A percentile compares a stretch with the other conserved stretches of the same genome.
Conservation (phyloP, 2,329 filamentous ascomycete genomes). For the Cladosporium sp. region DNA sequence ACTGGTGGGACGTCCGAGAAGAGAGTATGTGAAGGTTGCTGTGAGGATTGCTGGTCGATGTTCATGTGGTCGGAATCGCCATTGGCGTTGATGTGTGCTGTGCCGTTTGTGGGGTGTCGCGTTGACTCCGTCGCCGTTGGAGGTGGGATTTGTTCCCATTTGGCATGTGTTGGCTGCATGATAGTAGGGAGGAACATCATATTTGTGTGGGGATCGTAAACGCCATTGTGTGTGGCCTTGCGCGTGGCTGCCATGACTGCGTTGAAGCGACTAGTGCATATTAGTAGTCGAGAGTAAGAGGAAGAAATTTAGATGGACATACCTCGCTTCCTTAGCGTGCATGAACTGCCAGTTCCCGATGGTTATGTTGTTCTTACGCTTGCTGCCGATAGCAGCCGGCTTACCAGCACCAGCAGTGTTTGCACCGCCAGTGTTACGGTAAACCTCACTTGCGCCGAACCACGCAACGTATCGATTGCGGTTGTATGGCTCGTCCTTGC, state of each 20-base stretch:
- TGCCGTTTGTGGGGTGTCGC: slow-evolving; percentile 15
- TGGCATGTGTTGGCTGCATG: slow-evolving; percentile 85
- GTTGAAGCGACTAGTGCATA: slow-evolving; percentile 70
- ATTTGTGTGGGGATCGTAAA: slow-evolving; percentile 95
- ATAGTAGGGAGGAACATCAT: slow-evolving; percentile 78
- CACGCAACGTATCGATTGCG: slow-evolving; percentile 98
- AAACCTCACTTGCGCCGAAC: slow-evolving; percentile 94
- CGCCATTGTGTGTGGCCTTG: slow-evolving; percentile 64
- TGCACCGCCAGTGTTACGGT: slow-evolving; percentile 62
- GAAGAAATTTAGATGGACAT: slow-evolving; percentile 31
- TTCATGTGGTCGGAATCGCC: slow-evolving; percentile 8
- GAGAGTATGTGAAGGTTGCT: too few relatives aligned
- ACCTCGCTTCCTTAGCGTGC: slow-evolving; percentile 89
- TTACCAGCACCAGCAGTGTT: slow-evolving; percentile 55
- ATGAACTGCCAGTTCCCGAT: slow-evolving; percentile 96
- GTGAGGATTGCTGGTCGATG: slow-evolving; percentile 15
- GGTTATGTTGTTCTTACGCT: slow-evolving; percentile 81
- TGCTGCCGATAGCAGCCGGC: slow-evolving; percentile 57
- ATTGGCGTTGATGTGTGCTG: slow-evolving; percentile 4
- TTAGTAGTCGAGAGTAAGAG: slow-evolving; percentile 19
- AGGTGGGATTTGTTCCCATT: slow-evolving; percentile 67
- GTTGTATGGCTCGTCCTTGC: slow-evolving; percentile 84
- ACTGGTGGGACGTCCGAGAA: slow-evolving; percentile 45
- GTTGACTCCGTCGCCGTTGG: slow-evolving; percentile 22
- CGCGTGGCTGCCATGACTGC: slow-evolving; percentile 65